phyloP scores from a whole-genome alignment of 306 rosid species.

The Lotus japonicus region DNA sequence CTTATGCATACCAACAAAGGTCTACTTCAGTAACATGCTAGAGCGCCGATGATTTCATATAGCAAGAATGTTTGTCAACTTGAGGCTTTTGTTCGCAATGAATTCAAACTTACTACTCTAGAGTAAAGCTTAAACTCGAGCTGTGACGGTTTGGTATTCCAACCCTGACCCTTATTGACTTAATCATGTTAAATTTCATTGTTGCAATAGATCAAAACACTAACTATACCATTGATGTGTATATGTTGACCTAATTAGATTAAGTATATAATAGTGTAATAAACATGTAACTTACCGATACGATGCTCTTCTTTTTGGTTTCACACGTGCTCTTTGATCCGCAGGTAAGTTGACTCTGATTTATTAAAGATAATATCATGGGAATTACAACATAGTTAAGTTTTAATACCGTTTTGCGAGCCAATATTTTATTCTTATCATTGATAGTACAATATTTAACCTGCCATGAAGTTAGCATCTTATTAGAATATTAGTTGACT shows the following conservation, averaged over 20 bases:
- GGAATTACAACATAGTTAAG: conserved; percentile 31
- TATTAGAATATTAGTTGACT: neutral
- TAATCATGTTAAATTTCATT: no score
- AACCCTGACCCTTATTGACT: no score
- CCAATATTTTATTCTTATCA: neutral
- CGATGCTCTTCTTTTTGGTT: neutral
- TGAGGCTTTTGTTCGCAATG: no score
- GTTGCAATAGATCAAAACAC: conserved; percentile 3
- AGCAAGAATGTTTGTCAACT: no score
- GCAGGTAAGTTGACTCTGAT: conserved; percentile 37
- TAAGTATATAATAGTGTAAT: neutral
- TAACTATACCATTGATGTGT: neutral
- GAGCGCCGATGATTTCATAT: no score
- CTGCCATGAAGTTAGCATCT: neutral
- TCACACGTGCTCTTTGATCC: conserved; percentile 34
- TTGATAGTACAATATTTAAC: neutral
- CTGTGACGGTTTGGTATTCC: no score
- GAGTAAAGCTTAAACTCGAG: no score
- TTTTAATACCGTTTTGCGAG: neutral
- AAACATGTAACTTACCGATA: neutral
- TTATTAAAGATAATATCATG: conserved; percentile 13
- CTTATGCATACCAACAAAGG: no score
- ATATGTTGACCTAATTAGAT: conserved; percentile 4
- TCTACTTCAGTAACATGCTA: no score
- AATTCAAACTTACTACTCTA: no score